Base-by-base conservation (phyloP, 495 filamentous ascomycete genomes). In the Tirmania nivea region DNA sequence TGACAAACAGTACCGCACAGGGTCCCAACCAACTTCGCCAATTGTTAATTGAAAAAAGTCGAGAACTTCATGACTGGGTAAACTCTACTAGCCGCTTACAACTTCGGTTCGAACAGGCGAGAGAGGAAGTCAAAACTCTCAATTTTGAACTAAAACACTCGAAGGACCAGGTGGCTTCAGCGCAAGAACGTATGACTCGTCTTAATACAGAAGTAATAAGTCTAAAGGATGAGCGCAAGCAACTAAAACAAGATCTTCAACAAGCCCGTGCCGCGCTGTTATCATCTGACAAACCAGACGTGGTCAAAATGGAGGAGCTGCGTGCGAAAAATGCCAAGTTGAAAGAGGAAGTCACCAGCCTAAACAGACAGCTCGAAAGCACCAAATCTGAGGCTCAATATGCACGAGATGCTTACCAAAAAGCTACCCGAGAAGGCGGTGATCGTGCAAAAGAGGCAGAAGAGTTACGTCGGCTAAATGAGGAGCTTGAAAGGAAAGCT, bases 381-480 rank as follows among this genome's bases (percentile, higher is more conserved):
- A 35, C 56, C 0, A 58, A 69, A 34, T 65, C 59, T 14, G 74
- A 80, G 11, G 59, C 67, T 20, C 80, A 82, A 12, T 85, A 78
- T 62, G 69, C 69, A 35, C 74, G 78, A 48, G 68, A 71, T 16
- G 69, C 74, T 35, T 86, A 85, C 55, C 79, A 84, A 52, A 68
- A 70, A 35, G 77, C 78, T 0, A 81, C 79, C 12, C 76, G 67
- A 14, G 66, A 67, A 0, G 72, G 72, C 10, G 69, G 66, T 14
- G 73, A 77, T 39, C 65, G 75, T 16, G 63, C 63, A 14, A 66
- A 65, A 20, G 77, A 82, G 64, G 69, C 71, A 37, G 63, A 68
- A 10, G 65, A 65, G n/a, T 68, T 82, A 10, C 62, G 67, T 36
- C 60, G 59, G 10, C 67, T 70, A 37, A 71, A 76, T 35, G 70